Evolutionary conservation across 2,329 filamentous ascomycete species (phyloP), one percentile per base, ranked within the genome.

Genomic region (Colletotrichum sp.): DNA sequence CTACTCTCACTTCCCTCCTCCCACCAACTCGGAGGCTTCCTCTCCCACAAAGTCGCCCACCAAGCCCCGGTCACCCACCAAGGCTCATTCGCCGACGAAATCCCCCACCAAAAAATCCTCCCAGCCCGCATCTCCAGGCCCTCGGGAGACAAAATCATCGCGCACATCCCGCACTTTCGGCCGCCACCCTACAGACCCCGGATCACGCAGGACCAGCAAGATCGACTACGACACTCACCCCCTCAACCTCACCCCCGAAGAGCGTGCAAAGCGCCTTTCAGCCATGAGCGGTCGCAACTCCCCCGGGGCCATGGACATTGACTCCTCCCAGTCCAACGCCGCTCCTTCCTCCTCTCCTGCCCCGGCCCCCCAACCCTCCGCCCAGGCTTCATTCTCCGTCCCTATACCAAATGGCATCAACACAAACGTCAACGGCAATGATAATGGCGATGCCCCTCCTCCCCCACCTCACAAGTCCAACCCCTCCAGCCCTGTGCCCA

Each of bases 191-290:
- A 88, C 87, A 75, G 89, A 90, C 74, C 84, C 87, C 28, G 84
- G 84, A 68, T 84, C 83, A 34, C 83, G 82, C 18, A 87, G 89
- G 71, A 87, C 89, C 78, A 86, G 85, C 80, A 91, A 91, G 83
- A 85, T 88, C 81, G 93, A 95, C 82, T 89, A 89, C 78, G 91
- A 96, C 83, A 94, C 92, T 4, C 96, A 98, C 84, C 96, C 96
- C 52, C 90, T 98, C 68, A 98, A 98, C 82, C 91, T 98, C 26
- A 95, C 94, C 3, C 96, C 96, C 62, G 96, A 98, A 87, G 93
- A 98, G 89, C 91, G 95, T 81, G 73, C 70, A 64, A 94, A 94
- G 84, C 92, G 95, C 77, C 89, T 95, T 77, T 81, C 83, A 79
- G 84, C 84, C 80, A 90, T 91, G 90, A 92, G 87, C 80, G 88